A percentile compares a stretch with the other conserved stretches of the same genome.
phyloP scores from a whole-genome alignment of 495 filamentous ascomycete genomes.

The Aeminium ludgeri region DNA sequence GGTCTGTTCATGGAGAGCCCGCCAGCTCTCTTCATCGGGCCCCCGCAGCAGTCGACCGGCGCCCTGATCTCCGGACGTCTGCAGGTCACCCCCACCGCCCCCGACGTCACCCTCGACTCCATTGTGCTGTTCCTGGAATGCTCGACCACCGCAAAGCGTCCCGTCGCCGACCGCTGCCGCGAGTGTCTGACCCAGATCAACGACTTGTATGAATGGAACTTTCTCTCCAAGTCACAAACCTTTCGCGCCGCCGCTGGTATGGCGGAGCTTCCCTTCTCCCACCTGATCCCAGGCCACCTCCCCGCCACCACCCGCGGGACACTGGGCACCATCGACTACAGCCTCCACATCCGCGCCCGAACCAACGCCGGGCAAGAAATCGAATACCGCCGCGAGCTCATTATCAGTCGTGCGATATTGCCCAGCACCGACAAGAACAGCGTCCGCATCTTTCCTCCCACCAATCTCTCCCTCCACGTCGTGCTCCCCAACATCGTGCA shows the following conservation, averaged over 20 bases:
- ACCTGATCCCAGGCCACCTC: slow-evolving; percentile 70
- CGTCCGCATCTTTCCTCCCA: slow-evolving; percentile 88
- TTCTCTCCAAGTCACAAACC: slow-evolving; percentile 49
- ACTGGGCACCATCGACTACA: slow-evolving; percentile 61
- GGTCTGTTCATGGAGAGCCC: slow-evolving; percentile 77
- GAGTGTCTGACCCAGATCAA: slow-evolving; percentile 54
- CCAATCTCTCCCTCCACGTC: slow-evolving; percentile 70
- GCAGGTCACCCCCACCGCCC: slow-evolving; percentile 30
- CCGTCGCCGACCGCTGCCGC: slow-evolving; percentile 57
- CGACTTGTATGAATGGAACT: slow-evolving; percentile 60
- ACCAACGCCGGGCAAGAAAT: slow-evolving; percentile 44
- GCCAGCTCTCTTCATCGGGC: slow-evolving; percentile 69
- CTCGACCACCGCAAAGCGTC: slow-evolving; percentile 55
- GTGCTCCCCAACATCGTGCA: slow-evolving; percentile 68
- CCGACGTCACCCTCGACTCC: slow-evolving; percentile 44
- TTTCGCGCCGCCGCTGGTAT: slow-evolving; percentile 38
- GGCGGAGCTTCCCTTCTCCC: slow-evolving; percentile 83
- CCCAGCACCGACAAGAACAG: slow-evolving; percentile 60
- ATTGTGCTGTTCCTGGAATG: slow-evolving; percentile 54
- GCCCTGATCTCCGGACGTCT: slow-evolving; percentile 78
- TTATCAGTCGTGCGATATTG: slow-evolving; percentile 57
- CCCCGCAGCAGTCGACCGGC: slow-evolving; percentile 54
- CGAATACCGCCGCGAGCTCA: slow-evolving; percentile 44
- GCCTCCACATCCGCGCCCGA: slow-evolving; percentile 53
- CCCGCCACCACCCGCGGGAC: slow-evolving; percentile 63